Conservation (phyloP, 192 early-diverging fungal species). For the Obelidium mucronatum region DNA sequence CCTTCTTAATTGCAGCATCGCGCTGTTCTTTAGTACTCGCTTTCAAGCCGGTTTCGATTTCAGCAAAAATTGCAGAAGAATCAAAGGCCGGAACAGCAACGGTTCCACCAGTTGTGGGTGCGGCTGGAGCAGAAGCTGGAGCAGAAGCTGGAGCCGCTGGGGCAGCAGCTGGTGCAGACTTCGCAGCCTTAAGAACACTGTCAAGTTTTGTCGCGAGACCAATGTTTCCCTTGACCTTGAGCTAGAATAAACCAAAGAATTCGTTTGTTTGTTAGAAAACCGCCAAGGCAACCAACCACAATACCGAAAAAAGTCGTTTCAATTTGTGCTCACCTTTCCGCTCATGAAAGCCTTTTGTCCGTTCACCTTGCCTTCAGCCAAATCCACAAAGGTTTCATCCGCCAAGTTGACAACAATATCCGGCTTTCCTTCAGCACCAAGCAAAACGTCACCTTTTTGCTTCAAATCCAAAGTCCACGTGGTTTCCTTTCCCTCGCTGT, state of each 20-base stretch:
- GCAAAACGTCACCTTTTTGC: conserved; percentile 44
- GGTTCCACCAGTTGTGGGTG: conserved; percentile 24
- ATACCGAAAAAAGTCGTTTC: not conserved
- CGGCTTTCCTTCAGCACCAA: conserved; percentile 49
- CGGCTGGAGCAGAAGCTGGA: conserved; percentile 41
- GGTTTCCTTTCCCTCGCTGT: conserved; percentile 49
- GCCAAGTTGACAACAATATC: conserved; percentile 48
- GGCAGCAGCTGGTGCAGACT: conserved; percentile 30
- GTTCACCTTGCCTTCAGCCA: conserved; percentile 57
- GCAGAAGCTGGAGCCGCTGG: conserved; percentile 35
- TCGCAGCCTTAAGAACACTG: conserved; percentile 49
- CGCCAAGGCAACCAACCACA: not conserved
- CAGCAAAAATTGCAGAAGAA: conserved; percentile 76
- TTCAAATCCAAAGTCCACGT: conserved; percentile 58
- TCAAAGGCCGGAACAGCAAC: conserved; percentile 76
- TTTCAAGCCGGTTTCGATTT: conserved; percentile 66
- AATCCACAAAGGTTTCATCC: conserved; percentile 52
- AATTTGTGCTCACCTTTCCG: conserved; percentile 39
- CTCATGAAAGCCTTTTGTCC: conserved; percentile 58
- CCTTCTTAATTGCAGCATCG: conserved; percentile 71
- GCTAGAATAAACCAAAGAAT: conserved; percentile 16
- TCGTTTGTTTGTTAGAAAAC: no score
- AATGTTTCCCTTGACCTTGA: conserved; percentile 57
- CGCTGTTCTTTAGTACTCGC: conserved; percentile 66
- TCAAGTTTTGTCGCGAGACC: conserved; percentile 35